Conservation (phyloP, 2,329 filamentous ascomycete species). For the Purpureocillium lavendulum region DNA sequence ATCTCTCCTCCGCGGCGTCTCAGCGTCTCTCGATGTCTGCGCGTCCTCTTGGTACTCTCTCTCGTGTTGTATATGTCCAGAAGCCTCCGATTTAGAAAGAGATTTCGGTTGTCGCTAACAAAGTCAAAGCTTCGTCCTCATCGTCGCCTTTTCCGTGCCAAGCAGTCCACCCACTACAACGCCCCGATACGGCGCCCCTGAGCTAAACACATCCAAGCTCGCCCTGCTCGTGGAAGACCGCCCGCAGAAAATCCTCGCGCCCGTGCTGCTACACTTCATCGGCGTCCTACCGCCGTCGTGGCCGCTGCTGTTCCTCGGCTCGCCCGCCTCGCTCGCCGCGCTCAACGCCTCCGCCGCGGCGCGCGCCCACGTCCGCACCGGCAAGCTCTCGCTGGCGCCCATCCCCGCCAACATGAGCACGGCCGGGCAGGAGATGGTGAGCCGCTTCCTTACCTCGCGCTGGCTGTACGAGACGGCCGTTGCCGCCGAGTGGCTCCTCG, state of each 20-base stretch:
- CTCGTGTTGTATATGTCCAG: constrained; percentile 22
- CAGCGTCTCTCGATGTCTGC: too few species aligned
- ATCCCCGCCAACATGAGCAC: constrained; percentile 45
- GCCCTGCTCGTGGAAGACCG: constrained; percentile 49
- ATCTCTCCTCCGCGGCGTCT: neutral
- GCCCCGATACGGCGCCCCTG: too few species aligned
- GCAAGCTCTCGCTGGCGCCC: constrained; percentile 41
- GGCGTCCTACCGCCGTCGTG: constrained; percentile 48
- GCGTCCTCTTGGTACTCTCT: too few species aligned
- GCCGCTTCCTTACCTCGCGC: constrained; percentile 40
- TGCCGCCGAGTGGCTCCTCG: constrained; percentile 42
- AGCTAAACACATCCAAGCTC: constrained; percentile 26
- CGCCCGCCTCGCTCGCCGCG: constrained; percentile 31
- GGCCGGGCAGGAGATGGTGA: constrained; percentile 41
- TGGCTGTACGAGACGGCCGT: constrained; percentile 44
- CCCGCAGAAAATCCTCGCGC: constrained; percentile 38
- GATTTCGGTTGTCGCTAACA: too few species aligned
- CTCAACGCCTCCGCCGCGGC: constrained; percentile 38
- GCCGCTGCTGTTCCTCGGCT: constrained; percentile 49
- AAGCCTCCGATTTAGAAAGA: constrained; percentile 11
- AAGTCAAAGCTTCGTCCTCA: too few species aligned
- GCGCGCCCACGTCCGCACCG: constrained; percentile 29
- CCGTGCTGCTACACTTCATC: constrained; percentile 48
- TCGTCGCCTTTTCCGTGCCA: too few species aligned
- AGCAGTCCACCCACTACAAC: too few species aligned